phyloP scores from a whole-genome alignment of 176 grass and related monocot genomes.

The Zoysia japonica region DNA sequence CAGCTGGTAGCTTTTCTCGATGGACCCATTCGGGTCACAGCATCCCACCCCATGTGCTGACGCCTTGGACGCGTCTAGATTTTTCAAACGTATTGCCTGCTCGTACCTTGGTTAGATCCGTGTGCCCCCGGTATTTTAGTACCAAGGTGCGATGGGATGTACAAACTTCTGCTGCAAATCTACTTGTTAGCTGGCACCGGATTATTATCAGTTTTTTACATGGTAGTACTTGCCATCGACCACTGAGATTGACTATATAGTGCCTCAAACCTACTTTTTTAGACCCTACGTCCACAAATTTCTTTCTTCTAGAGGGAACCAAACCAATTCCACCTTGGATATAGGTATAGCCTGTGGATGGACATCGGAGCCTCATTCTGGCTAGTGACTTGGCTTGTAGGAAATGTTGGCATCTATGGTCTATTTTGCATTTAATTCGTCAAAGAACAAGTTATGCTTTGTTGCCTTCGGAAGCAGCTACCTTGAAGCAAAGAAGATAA shows the following conservation, averaged over 20 bases:
- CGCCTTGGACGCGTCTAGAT: conserved; percentile 29
- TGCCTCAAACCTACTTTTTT: neutral
- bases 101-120: neutral
- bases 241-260: neutral
- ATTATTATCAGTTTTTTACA: neutral
- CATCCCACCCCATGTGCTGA: conserved; percentile 25
- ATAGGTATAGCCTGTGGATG: neutral
- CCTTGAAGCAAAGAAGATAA: conserved; percentile 6
- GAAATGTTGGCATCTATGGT: neutral
- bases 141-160: neutral
- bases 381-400: neutral
- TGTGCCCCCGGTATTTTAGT: neutral
- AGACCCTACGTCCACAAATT: neutral
- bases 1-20: conserved; percentile 11
- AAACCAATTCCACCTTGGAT: neutral
- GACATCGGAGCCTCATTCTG: neutral
- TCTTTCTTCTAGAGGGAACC: neutral
- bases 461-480: neutral
- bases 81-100: neutral
- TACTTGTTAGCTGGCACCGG: neutral
- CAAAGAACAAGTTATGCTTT: neutral
- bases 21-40: neutral
- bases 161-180: neutral
- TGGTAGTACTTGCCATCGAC: neutral
- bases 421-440: neutral